Evolutionary conservation across 139 green algal genomes (phyloP), one percentile per base, ranked within the genome.

Genomic region (Coccomyxa sp.): DNA sequence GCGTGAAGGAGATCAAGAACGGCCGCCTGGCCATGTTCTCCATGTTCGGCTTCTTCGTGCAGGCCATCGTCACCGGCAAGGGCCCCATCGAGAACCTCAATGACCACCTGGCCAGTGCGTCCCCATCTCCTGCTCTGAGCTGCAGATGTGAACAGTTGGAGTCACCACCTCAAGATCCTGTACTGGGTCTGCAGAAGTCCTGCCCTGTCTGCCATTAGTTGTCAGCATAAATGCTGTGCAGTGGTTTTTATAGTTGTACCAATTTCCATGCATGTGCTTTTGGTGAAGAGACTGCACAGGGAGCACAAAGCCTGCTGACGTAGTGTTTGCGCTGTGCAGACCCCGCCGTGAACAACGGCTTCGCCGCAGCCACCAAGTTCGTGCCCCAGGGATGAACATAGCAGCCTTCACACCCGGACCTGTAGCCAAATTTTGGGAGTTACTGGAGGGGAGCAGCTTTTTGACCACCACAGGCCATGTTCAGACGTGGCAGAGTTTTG

Each of bases 1-100:
- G 68, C 24, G n/a, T 97, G 8, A 97, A 97, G 91, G 94, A 97
- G 90, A 93, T 97, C 85, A 95, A 95, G 88, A 97, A 97, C 84
- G 93, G 93, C 73, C 88, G 93, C 68, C 84, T 97, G 69, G 93
- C 93, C 76, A 95, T 95, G 92, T 88, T 97, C 76, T 93, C 92
- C 75, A 91, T 93, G 87, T 85, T 97, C 75, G 94, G 94, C 77
- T 95, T 96, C 89, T 96, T 92, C 87, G 88, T 95, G 16, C 91
- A 95, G 84, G 86, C 84, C 81, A 93, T 94, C 77, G 88, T 94
- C 55, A 95, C 89, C 81, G 90, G 89, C 81, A 94, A 94, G 82
- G 89, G 85, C 80, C 78, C 78, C 50, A 81, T 86, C n/a, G 86
- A 96, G 69, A 81, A 81, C 70, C 44, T 81, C 33, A 39, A 40